Conservation (phyloP, 169 alveolate species). For the Eimeria necatrix region DNA sequence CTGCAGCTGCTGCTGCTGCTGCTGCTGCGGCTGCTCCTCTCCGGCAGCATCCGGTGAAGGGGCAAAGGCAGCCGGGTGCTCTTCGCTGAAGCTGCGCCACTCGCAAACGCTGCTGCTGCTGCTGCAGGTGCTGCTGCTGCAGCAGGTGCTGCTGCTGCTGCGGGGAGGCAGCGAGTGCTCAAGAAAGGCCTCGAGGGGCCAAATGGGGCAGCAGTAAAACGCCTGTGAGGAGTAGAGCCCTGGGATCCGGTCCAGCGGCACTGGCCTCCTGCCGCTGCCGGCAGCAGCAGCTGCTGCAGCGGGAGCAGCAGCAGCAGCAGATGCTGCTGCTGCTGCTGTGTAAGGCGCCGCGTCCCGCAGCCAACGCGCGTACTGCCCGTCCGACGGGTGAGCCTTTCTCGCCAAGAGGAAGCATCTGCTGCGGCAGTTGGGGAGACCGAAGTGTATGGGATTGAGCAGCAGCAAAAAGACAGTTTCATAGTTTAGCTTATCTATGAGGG, state of each 20-base stretch:
- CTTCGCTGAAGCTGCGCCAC: no score
- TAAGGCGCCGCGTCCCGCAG: not conserved
- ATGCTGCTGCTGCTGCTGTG: no score
- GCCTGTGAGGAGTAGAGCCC: conserved; percentile 26
- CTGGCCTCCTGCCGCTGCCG: not conserved
- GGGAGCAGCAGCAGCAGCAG: no score
- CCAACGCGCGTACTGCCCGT: not conserved
- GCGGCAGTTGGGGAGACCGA: conserved; percentile 67
- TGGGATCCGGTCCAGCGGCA: not conserved
- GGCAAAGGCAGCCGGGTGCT: no score
- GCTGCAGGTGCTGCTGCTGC: no score
- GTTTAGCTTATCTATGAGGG: not conserved
- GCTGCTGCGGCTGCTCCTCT: no score
- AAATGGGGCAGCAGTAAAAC: conserved; percentile 58
- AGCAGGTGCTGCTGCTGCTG: no score
- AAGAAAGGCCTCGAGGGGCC: conserved; percentile 50
- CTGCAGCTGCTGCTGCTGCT: no score
- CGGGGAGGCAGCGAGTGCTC: conserved; percentile 14
- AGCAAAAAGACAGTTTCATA: not conserved
- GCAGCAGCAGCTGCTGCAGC: no score
- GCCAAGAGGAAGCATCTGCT: conserved; percentile 61
- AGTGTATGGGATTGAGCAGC: conserved; percentile 61
- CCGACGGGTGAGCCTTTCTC: not conserved
- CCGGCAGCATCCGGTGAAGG: no score
- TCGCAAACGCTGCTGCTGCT: no score